These are phyloP conservation scores for Brettanomyces anomalus DNA, from an alignment of 805 yeast species.

Conservation along the genomic window DNA sequence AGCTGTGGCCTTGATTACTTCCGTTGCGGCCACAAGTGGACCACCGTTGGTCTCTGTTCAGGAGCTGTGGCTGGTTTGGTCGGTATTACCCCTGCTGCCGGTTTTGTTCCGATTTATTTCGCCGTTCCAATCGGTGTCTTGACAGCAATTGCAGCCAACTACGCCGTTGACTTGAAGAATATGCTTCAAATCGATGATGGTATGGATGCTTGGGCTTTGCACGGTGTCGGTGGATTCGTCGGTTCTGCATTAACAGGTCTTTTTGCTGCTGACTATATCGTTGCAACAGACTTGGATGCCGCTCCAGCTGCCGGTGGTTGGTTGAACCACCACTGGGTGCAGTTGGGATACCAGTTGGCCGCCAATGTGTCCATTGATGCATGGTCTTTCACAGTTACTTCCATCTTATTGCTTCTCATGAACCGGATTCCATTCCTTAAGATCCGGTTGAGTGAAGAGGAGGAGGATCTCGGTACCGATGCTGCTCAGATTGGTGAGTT, in stretches of 20 bases:
- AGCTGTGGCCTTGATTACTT: slow-evolving; percentile 83
- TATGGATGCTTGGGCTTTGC: slow-evolving; percentile 87
- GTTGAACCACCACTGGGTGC: slow-evolving; percentile 74
- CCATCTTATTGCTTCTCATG: slow-evolving; percentile 54
- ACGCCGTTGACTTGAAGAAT: slow-evolving; percentile 74
- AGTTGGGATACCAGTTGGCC: slow-evolving; percentile 84
- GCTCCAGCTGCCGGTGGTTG: slow-evolving; percentile 70
- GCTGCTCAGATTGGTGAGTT: slow-evolving; percentile 85
- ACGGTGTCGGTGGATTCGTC: slow-evolving; percentile 86
- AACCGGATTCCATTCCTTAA: slow-evolving; percentile 74
- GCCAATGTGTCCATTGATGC: slow-evolving; percentile 60
- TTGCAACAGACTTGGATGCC: slow-evolving; percentile 65
- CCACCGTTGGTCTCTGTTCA: slow-evolving; percentile 87
- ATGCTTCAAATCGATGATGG: slow-evolving; percentile 81
- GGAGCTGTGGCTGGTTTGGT: slow-evolving; percentile 94
- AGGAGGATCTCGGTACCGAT: slow-evolving; percentile 84
- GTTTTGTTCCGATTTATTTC: slow-evolving; percentile 87
- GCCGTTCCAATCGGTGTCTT: slow-evolving; percentile 77
- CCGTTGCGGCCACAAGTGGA: slow-evolving; percentile 83
- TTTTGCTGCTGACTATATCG: slow-evolving; percentile 86
- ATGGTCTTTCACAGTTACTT: slow-evolving; percentile 72
- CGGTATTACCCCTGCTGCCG: slow-evolving; percentile 95
- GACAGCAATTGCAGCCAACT: slow-evolving; percentile 71
- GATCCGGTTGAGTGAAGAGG: slow-evolving; percentile 77
- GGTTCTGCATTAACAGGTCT: slow-evolving; percentile 85